Conservation (phyloP, 352 stramenopile genomes). For the Pythium biforme region DNA sequence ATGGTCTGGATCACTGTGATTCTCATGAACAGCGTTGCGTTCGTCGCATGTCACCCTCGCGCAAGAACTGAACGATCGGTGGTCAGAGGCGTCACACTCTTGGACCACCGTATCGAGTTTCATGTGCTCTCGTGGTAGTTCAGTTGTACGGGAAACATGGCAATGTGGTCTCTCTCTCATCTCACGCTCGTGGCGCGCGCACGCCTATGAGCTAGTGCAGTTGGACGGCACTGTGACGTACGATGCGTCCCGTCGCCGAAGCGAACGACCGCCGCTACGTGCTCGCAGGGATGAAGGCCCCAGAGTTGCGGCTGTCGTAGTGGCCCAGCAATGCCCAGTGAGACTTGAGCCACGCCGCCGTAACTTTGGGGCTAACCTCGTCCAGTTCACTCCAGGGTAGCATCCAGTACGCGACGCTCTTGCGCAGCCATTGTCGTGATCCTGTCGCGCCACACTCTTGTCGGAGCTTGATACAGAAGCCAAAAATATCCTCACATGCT, state of each 20-base stretch:
- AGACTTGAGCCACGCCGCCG: no score
- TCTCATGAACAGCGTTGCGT: neutral
- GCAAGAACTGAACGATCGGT: neutral
- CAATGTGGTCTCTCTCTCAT: neutral
- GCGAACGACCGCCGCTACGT: neutral
- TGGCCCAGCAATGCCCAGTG: no score
- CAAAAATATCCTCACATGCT: slow-evolving; percentile 1
- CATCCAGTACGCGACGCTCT: no score
- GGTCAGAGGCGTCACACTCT: neutral
- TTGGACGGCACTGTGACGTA: neutral
- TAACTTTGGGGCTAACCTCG: no score
- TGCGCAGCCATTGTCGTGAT: no score
- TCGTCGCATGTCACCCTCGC: neutral
- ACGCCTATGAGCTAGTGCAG: neutral
- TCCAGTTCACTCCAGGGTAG: no score
- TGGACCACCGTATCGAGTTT: neutral
- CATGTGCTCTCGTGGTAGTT: neutral
- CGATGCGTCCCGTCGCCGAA: neutral
- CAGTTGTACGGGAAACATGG: neutral
- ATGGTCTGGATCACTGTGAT: neutral
- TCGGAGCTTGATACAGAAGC: neutral
- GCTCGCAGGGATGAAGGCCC: neutral
- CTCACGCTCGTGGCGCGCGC: neutral
- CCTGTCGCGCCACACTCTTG: no score
- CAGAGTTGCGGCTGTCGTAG: no score